A percentile compares a stretch with the other conserved stretches of the same genome.
Conservation (phyloP, 1,284 basidiomycete species). For the Papiliotrema fonsecae region DNA sequence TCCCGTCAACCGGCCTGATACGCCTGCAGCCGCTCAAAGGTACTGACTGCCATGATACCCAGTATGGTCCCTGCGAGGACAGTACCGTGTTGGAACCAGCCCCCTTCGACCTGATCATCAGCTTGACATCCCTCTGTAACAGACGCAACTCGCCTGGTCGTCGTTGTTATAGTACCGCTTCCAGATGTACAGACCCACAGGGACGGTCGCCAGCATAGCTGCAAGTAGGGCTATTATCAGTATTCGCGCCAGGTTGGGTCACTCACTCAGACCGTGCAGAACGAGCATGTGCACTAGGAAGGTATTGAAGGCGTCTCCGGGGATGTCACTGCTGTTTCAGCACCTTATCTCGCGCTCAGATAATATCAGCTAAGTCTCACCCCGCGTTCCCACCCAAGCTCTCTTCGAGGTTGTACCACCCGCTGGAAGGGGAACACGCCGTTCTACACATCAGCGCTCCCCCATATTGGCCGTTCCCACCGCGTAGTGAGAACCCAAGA, state of each 20-base stretch:
- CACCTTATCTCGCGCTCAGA: not conserved
- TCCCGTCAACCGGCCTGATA: too few species aligned
- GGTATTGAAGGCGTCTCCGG: conserved; percentile 12
- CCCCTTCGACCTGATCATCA: conserved; percentile 3
- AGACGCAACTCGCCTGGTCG: too few species aligned
- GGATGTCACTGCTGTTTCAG: not conserved
- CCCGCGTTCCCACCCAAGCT: conserved; percentile 5
- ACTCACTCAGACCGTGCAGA: conserved; percentile 19
- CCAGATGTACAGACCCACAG: conserved; percentile 13
- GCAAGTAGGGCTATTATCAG: conserved; percentile 16
- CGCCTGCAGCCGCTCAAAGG: not conserved
- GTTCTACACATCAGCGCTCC: conserved; percentile 6
- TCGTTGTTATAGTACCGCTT: conserved; percentile 10
- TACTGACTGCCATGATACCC: conserved; percentile 15
- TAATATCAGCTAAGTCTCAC: conserved; percentile 7
- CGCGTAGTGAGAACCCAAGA: not conserved
- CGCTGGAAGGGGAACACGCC: conserved; percentile 14
- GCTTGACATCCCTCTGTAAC: too few species aligned
- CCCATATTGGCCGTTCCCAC: not conserved
- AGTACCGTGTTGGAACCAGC: conserved; percentile 22
- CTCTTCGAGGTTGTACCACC: conserved; percentile 18
- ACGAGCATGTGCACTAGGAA: conserved; percentile 16
- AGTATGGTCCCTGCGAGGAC: conserved; percentile 10
- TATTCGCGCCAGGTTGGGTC: not conserved
- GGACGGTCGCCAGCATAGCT: conserved; percentile 18